Base-by-base conservation (phyloP, 176 grass and related monocot genomes). In the Zizania latifolia region DNA sequence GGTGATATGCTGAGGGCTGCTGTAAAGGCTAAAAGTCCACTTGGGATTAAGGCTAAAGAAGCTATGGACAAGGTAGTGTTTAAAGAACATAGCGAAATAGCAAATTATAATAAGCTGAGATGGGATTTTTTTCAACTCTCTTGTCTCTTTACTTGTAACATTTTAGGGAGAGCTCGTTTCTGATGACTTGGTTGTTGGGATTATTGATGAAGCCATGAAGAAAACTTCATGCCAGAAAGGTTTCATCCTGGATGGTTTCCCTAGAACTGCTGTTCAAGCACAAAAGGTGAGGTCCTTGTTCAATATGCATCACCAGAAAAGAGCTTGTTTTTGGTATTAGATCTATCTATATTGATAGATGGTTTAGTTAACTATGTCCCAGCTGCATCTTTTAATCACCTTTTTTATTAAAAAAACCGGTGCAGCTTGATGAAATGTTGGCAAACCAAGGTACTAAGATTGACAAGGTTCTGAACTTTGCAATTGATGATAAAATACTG, bases 221-320 rank as follows among this genome's bases (percentile, higher is more conserved):
- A 98, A 86, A 72, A 86, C 94, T 60, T 98, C 94, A 68, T 98
- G 94, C 80, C 88, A 94, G 36, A 98, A 98, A 75, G 94, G 94
- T 76, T 98, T 98, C 85, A 98, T 98, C 80, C 94, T 98, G 79
- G 94, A 98, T 54, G 91, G 94, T 30, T 98, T 98, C 75, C 94
- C 94, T 56, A 84, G 91, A 83, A 98, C 91, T 76, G 91, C 94
- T 72, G 77, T 78, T 40, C 94, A 98, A 87, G 91, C 94, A 10
- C 84, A 98, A 71, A 98, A 98, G 91, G 94, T 93, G 24, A 82
- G 24, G 38, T 62, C 5, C 16, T 46, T 46, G 22, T 50, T 59
- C 48, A 8, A 48, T 63, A 64, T 34, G n/a, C 32, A 56, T 57
- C 56, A 31, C 48, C 14, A 40, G 48, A 55, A 54, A 4, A 14